A percentile compares a stretch with the other conserved stretches of the same genome.
Conservation (phyloP, 257 asterid genomes). For the Nicotiana undulata region DNA sequence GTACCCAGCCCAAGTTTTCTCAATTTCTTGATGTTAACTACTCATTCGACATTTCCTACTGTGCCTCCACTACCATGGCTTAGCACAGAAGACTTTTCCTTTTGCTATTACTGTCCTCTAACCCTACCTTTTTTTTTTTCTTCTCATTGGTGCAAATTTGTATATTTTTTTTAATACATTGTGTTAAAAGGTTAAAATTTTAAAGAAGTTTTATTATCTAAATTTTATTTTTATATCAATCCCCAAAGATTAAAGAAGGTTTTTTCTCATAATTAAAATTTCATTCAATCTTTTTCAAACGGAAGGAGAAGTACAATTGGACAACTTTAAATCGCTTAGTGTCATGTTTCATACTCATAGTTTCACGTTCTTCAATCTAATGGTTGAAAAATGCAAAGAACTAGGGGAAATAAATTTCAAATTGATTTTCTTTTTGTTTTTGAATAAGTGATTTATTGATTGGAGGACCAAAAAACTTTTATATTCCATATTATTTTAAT, state of each 20-base stretch:
- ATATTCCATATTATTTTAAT: no score
- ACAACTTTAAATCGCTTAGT: background rate
- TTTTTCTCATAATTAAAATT: background rate
- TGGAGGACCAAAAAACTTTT: background rate
- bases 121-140: background rate
- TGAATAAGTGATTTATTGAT: background rate
- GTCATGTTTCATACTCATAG: no score
- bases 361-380: no score
- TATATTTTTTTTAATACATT: background rate
- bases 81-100: background rate
- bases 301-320: background rate
- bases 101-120: background rate
- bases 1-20: background rate
- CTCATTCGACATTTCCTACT: background rate
- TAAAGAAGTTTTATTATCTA: background rate
- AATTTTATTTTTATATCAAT: background rate
- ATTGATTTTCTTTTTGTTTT: no score
- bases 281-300: background rate
- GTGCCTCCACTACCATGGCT: background rate
- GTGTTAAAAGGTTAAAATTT: background rate
- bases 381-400: no score
- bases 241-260: background rate
- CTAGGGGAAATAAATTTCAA: no score
- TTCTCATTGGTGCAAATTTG: background rate
- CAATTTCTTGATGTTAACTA: slow-evolving; percentile 3